Conservation (phyloP, 106 monocot species). For the Hemerocallis citrina region DNA sequence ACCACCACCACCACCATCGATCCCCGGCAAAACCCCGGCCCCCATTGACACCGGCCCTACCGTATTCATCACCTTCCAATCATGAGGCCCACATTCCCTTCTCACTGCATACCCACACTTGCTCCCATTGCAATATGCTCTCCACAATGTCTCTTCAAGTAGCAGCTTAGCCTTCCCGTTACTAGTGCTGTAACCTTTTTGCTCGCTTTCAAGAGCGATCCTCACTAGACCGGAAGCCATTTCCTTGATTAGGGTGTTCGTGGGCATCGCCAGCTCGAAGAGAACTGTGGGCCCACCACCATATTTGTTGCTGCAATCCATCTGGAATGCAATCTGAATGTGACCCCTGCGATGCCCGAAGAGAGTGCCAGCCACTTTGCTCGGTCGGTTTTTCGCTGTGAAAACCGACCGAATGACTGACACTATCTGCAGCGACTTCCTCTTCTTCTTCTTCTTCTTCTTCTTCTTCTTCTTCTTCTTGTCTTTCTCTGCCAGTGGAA, state of each 20-base stretch:
- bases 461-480: background rate
- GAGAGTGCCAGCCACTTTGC: conserved; percentile 8
- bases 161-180: background rate
- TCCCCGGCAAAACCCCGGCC: conserved; percentile 53
- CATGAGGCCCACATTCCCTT: conserved; percentile 20
- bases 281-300: conserved; percentile 7
- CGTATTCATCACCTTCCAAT: conserved; percentile 38
- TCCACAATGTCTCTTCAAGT: conserved; percentile 26
- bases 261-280: conserved; percentile 34
- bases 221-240: conserved; percentile 42
- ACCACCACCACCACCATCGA: conserved; percentile 4
- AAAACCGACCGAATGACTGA: conserved; percentile 1
- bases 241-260: conserved; percentile 21
- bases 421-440: background rate
- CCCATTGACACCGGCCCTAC: conserved; percentile 76
- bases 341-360: conserved; percentile 27
- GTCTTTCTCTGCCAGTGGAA: too few relatives aligned
- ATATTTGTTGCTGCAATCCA: conserved; percentile 12
- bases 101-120: conserved; percentile 49
- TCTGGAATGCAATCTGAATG: conserved; percentile 32
- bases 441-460: background rate
- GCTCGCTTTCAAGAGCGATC: conserved; percentile 38
- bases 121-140: conserved; percentile 52
- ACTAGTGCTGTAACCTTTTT: background rate
- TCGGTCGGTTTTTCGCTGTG: background rate